These are phyloP conservation scores for Arthroderma sp. DNA, from an alignment of 2,329 filamentous ascomycete species.

Conservation along the genomic window DNA sequence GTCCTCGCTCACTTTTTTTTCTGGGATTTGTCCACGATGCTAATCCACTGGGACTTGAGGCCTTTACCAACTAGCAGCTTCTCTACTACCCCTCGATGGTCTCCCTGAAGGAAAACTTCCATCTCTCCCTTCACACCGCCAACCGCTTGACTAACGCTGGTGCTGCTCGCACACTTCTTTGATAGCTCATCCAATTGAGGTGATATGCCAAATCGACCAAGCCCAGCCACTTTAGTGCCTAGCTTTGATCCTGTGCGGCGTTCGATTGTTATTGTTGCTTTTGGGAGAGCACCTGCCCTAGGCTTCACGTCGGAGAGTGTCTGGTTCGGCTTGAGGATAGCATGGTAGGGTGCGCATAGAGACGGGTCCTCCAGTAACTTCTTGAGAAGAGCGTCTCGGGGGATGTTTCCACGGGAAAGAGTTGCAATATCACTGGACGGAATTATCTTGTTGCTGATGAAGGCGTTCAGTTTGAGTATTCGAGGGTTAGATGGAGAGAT, in stretches of 20 bases:
- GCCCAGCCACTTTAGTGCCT: constrained; percentile 49
- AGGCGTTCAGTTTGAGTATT: constrained; percentile 49
- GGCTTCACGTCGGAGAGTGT: constrained; percentile 41
- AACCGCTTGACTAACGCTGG: constrained; percentile 49
- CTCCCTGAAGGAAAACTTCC: constrained; percentile 57
- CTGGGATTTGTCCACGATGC: constrained; percentile 56
- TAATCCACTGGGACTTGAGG: constrained; percentile 48
- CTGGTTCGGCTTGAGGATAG: constrained; percentile 39
- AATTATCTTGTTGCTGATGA: constrained; percentile 51
- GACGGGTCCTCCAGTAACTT: constrained; percentile 41
- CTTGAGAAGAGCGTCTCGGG: constrained; percentile 49
- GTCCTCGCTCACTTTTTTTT: constrained; percentile 43
- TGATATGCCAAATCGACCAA: constrained; percentile 51
- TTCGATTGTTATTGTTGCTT: constrained; percentile 49
- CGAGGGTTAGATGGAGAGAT: constrained; percentile 48
- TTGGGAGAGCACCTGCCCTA: constrained; percentile 49
- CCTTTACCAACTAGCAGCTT: constrained; percentile 49
- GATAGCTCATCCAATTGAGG: constrained; percentile 52
- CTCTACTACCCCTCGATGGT: constrained; percentile 50
- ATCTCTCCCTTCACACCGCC: constrained; percentile 53
- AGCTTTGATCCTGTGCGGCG: constrained; percentile 55
- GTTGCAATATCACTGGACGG: constrained; percentile 46
- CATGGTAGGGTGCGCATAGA: constrained; percentile 44
- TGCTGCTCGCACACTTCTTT: constrained; percentile 56
- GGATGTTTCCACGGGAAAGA: constrained; percentile 45